Percentiles rank a stretch among this genome's conserved stretches.
Evolutionary conservation across 106 monocot species (phyloP).

Genomic region (Dioscorea dumetorum): DNA sequence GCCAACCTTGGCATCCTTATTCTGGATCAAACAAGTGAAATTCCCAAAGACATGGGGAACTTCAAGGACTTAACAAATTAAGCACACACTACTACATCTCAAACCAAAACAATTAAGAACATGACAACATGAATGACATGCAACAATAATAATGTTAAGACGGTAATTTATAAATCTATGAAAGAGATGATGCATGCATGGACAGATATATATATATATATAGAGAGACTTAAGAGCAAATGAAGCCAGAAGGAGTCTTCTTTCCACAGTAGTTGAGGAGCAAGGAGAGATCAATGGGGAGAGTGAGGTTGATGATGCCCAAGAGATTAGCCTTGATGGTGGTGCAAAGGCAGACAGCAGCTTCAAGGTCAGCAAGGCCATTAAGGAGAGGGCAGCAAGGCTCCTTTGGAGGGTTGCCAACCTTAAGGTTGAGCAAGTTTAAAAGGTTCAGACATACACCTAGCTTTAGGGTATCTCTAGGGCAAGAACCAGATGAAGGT

Average conservation of each 20-base stretch:
- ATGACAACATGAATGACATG: too few species aligned
- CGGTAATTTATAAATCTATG: too few species aligned
- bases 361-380: conserved; percentile 7
- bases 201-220: too few species aligned
- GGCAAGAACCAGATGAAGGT: conserved; percentile 8
- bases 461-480: conserved; percentile 30
- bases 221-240: conserved; percentile 1
- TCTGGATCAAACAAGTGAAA: too few species aligned
- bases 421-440: conserved; percentile 13
- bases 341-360: conserved; percentile 9
- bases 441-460: conserved; percentile 41
- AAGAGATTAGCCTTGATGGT: conserved; percentile 5
- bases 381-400: conserved; percentile 8
- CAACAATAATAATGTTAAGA: too few species aligned
- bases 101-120: too few species aligned
- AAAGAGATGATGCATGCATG: too few species aligned
- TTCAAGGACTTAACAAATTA: too few species aligned
- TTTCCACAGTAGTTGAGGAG: conserved; percentile 12
- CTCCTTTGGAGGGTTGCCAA: conserved; percentile 4
- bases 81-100: too few species aligned
- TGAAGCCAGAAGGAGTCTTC: conserved; percentile 7
- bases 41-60: too few species aligned
- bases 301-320: conserved; percentile 4
- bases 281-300: conserved; percentile 3
- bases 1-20: too few species aligned